These are phyloP conservation scores for Alternaria burnsii DNA, from an alignment of 2,329 filamentous ascomycete genomes.

Conservation along the genomic window DNA sequence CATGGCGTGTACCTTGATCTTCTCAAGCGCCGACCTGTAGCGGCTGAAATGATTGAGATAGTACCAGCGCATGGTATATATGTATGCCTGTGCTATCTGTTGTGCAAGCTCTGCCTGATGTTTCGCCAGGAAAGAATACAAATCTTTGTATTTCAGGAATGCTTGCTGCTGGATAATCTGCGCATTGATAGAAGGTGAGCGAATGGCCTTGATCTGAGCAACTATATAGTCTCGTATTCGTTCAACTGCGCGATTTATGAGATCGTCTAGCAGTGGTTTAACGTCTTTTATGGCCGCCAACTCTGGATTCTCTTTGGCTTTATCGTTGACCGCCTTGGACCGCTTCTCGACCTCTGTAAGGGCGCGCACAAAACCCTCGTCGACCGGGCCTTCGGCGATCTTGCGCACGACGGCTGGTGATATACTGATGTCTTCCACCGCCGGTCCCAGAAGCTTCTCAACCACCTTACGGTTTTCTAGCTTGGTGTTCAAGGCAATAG, in stretches of 20 bases:
- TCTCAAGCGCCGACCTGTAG: constrained; percentile 84
- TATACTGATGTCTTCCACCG: constrained; percentile 91
- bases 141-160: constrained; percentile 86
- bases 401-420: constrained; percentile 83
- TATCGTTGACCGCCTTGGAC: constrained; percentile 74
- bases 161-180: constrained; percentile 96
- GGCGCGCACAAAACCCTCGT: constrained; percentile 86
- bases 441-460: constrained; percentile 84
- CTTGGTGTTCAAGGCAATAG: constrained; percentile 80
- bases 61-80: constrained; percentile 99
- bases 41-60: constrained; percentile 90
- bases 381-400: constrained; percentile 87
- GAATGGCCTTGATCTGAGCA: constrained; percentile 89
- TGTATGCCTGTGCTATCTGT: constrained; percentile 91
- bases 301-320: constrained; percentile 63
- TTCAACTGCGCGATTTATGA: constrained; percentile 89
- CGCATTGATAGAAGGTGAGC: constrained; percentile 95
- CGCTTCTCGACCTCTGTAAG: constrained; percentile 85
- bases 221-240: constrained; percentile 95
- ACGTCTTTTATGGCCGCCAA: constrained; percentile 84
- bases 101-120: constrained; percentile 85
- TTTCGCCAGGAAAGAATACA: constrained; percentile 84
- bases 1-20: constrained; percentile 81
- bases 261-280: constrained; percentile 81
- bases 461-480: constrained; percentile 89